These are phyloP conservation scores for Sisymbrium altissimum DNA, from an alignment of 345 rosid species.

Conservation along the genomic window DNA sequence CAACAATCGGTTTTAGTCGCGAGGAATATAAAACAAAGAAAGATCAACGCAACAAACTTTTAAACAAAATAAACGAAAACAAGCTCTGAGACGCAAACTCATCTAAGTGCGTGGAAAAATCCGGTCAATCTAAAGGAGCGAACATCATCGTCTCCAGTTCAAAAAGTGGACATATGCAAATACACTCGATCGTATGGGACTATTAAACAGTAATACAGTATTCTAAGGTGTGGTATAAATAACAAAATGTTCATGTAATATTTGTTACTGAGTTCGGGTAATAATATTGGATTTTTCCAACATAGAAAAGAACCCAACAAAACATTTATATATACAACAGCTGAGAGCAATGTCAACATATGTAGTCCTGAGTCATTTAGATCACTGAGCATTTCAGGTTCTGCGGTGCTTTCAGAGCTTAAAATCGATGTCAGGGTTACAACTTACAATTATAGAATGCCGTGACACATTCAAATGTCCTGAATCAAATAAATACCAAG, in stretches of 20 bases:
- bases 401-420: not conserved
- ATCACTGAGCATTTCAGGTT: not conserved
- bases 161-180: not conserved
- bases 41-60: not conserved
- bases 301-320: no score
- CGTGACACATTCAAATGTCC: no score
- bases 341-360: no score
- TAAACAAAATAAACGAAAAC: not conserved
- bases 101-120: not conserved
- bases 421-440: not conserved
- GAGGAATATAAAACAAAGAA: not conserved
- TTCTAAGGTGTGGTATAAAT: not conserved
- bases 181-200: not conserved
- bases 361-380: no score
- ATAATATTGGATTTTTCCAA: no score
- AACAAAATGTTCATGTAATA: not conserved
- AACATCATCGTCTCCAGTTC: not conserved
- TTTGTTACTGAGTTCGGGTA: no score
- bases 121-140: not conserved
- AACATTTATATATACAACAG: no score
- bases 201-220: not conserved
- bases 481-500: not conserved
- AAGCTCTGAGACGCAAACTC: not conserved
- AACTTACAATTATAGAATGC: no score
- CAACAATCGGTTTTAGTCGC: not conserved